Conservation (phyloP, 768 basidiomycete genomes). For the Boletus barrowsii region DNA sequence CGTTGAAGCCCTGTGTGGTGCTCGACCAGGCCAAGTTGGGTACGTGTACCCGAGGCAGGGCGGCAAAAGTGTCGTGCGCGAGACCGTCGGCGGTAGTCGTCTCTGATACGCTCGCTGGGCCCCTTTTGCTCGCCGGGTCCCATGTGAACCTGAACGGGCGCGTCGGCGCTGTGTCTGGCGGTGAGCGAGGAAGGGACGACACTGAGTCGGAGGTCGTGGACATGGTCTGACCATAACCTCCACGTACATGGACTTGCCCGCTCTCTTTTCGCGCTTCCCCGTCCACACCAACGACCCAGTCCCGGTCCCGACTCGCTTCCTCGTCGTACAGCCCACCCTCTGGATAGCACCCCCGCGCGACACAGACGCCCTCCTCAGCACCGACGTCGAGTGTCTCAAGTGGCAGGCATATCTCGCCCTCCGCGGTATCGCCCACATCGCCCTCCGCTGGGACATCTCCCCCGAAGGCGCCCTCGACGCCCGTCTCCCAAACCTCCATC, state of each 20-base stretch:
- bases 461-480: conserved; percentile 67
- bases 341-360: conserved; percentile 60
- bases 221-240: conserved; percentile 15
- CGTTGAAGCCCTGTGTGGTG: conserved; percentile 84
- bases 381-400: conserved; percentile 83
- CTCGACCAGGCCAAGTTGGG: conserved; percentile 67
- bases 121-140: conserved; percentile 58
- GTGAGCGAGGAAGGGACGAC: conserved; percentile 43
- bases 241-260: conserved; percentile 33
- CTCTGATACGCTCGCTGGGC: conserved; percentile 73
- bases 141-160: conserved; percentile 73
- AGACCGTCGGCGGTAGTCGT: conserved; percentile 70
- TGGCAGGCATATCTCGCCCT: conserved; percentile 80
- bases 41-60: conserved; percentile 40
- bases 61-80: conserved; percentile 51
- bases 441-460: conserved; percentile 64
- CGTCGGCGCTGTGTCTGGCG: conserved; percentile 43
- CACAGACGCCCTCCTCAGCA: conserved; percentile 45
- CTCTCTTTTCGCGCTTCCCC: conserved; percentile 59
- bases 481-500: conserved; percentile 67
- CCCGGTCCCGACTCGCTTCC: conserved; percentile 22
- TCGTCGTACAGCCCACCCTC: conserved; percentile 44
- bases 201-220: conserved; percentile 61
- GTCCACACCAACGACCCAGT: conserved; percentile 50
- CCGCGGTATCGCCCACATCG: conserved; percentile 49